phyloP scores from a whole-genome alignment of 2,329 filamentous ascomycete species.

The Fusarium bactridioides region DNA sequence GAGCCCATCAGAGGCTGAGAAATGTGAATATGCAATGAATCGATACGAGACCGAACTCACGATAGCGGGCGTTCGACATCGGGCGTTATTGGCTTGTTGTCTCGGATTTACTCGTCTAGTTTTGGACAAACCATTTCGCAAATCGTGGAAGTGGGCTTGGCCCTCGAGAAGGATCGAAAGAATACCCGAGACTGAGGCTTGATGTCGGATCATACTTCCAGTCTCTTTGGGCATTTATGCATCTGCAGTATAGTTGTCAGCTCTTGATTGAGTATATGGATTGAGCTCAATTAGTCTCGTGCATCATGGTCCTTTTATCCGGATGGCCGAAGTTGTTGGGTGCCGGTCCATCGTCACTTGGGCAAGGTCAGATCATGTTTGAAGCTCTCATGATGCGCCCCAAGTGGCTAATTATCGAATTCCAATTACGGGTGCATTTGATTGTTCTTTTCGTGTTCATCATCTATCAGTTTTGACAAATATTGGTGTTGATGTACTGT shows the following conservation, averaged over 20 bases:
- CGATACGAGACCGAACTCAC: background rate
- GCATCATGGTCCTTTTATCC: background rate
- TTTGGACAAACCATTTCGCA: conserved; percentile 2
- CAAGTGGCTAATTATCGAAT: background rate
- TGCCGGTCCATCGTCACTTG: no score
- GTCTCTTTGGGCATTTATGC: conserved; percentile 1
- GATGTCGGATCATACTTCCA: background rate
- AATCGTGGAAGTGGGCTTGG: conserved; percentile 13
- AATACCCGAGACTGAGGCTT: conserved; percentile 4
- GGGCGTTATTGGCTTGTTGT: background rate
- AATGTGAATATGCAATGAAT: background rate
- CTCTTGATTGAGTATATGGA: background rate
- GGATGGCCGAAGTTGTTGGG: background rate
- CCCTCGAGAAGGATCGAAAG: background rate
- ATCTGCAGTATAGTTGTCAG: background rate
- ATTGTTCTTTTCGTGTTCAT: background rate
- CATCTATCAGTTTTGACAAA: background rate
- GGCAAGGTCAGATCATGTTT: background rate
- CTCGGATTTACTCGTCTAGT: conserved; percentile 4
- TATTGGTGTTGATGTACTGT: background rate
- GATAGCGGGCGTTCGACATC: conserved; percentile 1
- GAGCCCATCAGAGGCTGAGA: conserved; percentile 10
- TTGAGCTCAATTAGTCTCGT: background rate
- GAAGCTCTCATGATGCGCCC: background rate
- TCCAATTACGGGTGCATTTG: background rate